phyloP scores from a whole-genome alignment of 495 filamentous ascomycete species.

The Daldinia loculata region DNA sequence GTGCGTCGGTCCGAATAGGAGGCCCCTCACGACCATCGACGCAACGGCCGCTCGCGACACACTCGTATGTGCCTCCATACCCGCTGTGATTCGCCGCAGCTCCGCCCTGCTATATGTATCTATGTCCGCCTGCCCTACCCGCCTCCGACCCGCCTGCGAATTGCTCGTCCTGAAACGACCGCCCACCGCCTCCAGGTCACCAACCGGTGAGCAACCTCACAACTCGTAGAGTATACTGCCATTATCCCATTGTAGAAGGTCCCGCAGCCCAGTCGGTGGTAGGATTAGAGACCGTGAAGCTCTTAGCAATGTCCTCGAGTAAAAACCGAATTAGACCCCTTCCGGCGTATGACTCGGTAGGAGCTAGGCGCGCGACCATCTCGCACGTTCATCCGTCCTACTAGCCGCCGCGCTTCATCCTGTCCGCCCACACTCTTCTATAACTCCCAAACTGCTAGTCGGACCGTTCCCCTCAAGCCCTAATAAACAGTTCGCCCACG shows the following conservation, averaged over 20 bases:
- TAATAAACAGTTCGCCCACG: not conserved
- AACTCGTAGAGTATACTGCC: not conserved
- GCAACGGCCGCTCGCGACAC: not conserved
- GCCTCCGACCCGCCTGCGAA: not conserved
- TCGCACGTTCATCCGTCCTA: not conserved
- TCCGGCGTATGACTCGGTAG: not conserved
- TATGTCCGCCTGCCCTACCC: not conserved
- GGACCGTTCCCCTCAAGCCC: not conserved
- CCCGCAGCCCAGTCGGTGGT: not conserved
- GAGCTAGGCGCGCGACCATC: not conserved
- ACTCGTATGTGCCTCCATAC: not conserved
- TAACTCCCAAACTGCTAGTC: not conserved
- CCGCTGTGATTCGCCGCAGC: constrained; percentile 5
- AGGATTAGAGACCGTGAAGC: not conserved
- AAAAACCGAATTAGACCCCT: not conserved
- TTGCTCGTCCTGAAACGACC: not conserved
- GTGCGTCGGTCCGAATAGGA: constrained; percentile 9
- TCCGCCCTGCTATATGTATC: not conserved
- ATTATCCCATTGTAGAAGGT: not conserved
- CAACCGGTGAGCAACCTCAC: not conserved
- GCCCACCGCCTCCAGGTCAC: not conserved
- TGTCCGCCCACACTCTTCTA: not conserved
- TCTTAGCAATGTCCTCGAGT: not conserved
- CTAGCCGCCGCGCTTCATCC: constrained; percentile 5
- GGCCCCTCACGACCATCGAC: constrained; percentile 9